Conservation (phyloP, 2,329 filamentous ascomycete genomes). For the Monosporascus sp. region DNA sequence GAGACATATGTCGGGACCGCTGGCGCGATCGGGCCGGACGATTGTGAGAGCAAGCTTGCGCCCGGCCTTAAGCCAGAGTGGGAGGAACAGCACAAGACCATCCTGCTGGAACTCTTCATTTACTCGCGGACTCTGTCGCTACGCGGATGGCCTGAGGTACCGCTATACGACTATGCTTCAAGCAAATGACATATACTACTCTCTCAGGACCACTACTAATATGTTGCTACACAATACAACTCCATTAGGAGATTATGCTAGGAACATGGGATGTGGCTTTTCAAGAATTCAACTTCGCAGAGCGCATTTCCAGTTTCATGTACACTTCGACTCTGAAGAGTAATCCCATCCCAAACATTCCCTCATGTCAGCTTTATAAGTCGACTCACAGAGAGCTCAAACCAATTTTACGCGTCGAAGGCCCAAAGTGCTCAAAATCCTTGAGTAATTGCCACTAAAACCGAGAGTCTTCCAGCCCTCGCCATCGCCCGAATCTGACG, state of each 20-base stretch:
- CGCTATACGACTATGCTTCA: background rate
- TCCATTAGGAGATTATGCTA: background rate
- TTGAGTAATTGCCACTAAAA: constrained; percentile 11
- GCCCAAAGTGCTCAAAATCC: constrained; percentile 15
- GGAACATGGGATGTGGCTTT: background rate
- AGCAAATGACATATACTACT: background rate
- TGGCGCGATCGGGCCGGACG: background rate
- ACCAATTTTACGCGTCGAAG: constrained; percentile 12
- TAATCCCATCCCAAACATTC: background rate
- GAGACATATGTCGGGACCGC: background rate
- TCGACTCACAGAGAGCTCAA: background rate
- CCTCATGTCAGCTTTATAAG: no score
- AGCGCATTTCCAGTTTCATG: no score
- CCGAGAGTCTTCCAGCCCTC: constrained; percentile 13
- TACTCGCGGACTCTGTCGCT: background rate
- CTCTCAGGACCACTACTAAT: background rate
- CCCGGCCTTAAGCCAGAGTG: background rate
- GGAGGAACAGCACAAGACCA: background rate
- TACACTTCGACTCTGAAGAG: background rate
- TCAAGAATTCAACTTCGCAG: no score
- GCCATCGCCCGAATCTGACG: background rate
- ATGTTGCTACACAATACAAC: background rate
- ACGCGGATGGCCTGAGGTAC: constrained; percentile 1
- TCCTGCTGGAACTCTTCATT: background rate
- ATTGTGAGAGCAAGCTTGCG: background rate